phyloP scores from a whole-genome alignment of 257 asterid genomes.

The Solanum dulcamara region DNA sequence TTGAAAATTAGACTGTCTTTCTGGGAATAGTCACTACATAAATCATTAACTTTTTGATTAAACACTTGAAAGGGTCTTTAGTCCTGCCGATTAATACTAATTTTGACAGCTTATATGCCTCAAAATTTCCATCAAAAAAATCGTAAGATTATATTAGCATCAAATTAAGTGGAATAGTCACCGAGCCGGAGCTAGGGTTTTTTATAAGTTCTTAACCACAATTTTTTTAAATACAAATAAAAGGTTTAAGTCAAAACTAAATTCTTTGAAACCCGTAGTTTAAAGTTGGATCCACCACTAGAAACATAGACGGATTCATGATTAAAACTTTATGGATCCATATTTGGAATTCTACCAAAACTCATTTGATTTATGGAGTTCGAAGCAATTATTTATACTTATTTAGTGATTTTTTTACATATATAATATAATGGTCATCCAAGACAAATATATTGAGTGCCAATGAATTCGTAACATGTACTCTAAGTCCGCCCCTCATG shows the following conservation, averaged over 20 bases:
- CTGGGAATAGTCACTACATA: neutral
- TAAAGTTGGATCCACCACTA: neutral
- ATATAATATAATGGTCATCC: too few species aligned
- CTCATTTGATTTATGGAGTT: neutral
- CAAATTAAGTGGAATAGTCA: neutral
- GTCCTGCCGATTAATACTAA: neutral
- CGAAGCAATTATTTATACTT: neutral
- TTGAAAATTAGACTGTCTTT: neutral
- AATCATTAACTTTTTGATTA: neutral
- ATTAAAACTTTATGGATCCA: too few species aligned
- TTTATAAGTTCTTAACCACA: neutral
- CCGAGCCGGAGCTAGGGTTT: accelerated
- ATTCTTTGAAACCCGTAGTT: too few species aligned
- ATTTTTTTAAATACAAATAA: neutral
- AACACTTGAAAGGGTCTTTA: neutral
- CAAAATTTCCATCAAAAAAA: neutral
- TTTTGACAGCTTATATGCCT: neutral
- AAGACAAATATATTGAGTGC: too few species aligned
- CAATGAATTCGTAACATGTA: neutral
- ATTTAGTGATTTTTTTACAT: neutral
- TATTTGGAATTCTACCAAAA: neutral
- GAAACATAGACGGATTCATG: too few species aligned
- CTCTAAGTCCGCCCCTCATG: neutral
- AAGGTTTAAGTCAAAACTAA: neutral
- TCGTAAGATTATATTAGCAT: neutral